Evolutionary conservation across 352 stramenopile species (phyloP).

Genomic region (Pythium diclinum): DNA sequence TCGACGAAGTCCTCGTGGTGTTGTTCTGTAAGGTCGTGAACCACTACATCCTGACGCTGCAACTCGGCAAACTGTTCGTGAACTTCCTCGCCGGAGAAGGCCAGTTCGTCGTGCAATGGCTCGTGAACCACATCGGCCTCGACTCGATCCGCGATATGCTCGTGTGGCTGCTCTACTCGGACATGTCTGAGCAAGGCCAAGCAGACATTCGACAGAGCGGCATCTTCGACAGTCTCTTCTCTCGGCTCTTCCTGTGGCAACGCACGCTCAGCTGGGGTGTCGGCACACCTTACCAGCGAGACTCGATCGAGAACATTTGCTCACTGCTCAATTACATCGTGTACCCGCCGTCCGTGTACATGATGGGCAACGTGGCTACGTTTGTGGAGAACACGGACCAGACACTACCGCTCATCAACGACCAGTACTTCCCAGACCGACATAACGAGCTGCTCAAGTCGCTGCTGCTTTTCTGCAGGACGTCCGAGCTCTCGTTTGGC

Average conservation of each 20-base stretch:
- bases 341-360: conserved; percentile 81
- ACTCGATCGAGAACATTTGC: conserved; percentile 88
- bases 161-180: conserved; percentile 83
- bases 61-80: conserved; percentile 64
- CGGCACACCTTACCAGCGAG: conserved; percentile 77
- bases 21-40: conserved; percentile 88
- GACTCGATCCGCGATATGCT: conserved; percentile 83
- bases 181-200: conserved; percentile 70
- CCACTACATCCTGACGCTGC: conserved; percentile 72
- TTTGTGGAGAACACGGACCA: conserved; percentile 86
- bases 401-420: conserved; percentile 77
- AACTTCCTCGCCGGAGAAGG: conserved; percentile 68
- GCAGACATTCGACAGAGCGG: conserved; percentile 58
- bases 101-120: conserved; percentile 63
- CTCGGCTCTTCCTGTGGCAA: conserved; percentile 76
- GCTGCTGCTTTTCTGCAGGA: conserved; percentile 61
- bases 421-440: conserved; percentile 69
- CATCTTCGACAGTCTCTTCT: conserved; percentile 77
- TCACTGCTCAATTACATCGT: conserved; percentile 84
- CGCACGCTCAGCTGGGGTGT: conserved; percentile 81
- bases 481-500: conserved; percentile 65
- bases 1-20: conserved; percentile 78
- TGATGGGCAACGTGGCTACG: conserved; percentile 79
- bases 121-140: conserved; percentile 78
- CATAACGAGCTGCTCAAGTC: conserved; percentile 86